A percentile compares a stretch with the other conserved stretches of the same genome.
Conservation (phyloP, 2,329 filamentous ascomycete species). For the Trichoderma koningiopsis region DNA sequence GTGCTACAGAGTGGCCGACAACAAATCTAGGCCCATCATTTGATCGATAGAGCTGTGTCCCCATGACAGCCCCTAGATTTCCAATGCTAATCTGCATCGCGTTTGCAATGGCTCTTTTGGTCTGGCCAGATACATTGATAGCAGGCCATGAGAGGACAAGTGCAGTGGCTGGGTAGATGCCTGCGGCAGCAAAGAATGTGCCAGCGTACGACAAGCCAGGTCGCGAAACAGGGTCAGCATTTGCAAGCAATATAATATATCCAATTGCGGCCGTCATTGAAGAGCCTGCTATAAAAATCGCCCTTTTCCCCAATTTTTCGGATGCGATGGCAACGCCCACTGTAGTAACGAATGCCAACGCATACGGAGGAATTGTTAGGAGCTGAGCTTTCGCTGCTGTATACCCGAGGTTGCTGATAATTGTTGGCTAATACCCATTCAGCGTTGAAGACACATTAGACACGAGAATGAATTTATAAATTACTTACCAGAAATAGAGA, state of each 20-base stretch:
- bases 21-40: conserved; percentile 63
- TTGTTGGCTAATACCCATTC: conserved; percentile 44
- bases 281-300: conserved; percentile 64
- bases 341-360: conserved; percentile 62
- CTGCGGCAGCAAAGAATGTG: conserved; percentile 64
- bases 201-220: conserved; percentile 62
- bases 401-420: conserved; percentile 58
- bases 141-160: conserved; percentile 70
- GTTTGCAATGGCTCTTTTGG: conserved; percentile 68
- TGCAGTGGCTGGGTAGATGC: conserved; percentile 67
- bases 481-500: conserved; percentile 50
- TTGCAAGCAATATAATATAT: conserved; percentile 62
- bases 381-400: conserved; percentile 57
- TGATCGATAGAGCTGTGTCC: conserved; percentile 68
- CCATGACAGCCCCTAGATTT: conserved; percentile 67
- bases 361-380: conserved; percentile 65
- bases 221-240: conserved; percentile 46
- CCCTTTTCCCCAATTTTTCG: conserved; percentile 59
- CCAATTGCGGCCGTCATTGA: conserved; percentile 61
- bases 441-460: conserved; percentile 36
- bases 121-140: conserved; percentile 71
- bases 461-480: no score
- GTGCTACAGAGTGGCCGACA: conserved; percentile 66
- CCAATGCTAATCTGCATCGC: conserved; percentile 70
- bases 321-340: conserved; percentile 61